phyloP scores from a whole-genome alignment of 192 early-diverging fungal species.

The Chytriomyces sp. region DNA sequence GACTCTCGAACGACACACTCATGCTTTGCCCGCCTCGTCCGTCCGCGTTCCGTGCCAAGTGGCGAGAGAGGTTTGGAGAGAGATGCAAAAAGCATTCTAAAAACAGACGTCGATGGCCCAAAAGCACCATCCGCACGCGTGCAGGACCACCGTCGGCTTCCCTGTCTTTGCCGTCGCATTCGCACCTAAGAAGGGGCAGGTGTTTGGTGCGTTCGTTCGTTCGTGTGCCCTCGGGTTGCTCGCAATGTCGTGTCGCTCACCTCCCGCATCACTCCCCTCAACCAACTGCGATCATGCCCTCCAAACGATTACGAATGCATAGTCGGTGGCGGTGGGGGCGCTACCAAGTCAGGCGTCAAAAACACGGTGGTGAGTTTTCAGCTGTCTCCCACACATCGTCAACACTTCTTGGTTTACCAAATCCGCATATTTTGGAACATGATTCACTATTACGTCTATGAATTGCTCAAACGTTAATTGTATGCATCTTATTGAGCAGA shows the following conservation, averaged over 20 bases:
- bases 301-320: slow-evolving; percentile 40
- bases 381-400: no score
- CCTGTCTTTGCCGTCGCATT: slow-evolving; percentile 50
- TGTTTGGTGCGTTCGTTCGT: slow-evolving; percentile 11
- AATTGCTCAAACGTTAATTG: no score
- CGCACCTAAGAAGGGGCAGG: slow-evolving; percentile 39
- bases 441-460: no score
- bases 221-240: background rate
- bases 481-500: no score
- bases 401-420: no score
- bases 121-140: background rate
- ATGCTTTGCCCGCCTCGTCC: background rate
- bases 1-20: background rate
- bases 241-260: no score
- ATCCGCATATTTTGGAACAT: no score
- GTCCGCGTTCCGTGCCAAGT: no score
- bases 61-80: no score
- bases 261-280: no score
- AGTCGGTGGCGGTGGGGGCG: slow-evolving; percentile 87
- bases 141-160: slow-evolving; percentile 37
- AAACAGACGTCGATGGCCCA: background rate
- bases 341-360: slow-evolving; percentile 76
- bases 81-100: no score
- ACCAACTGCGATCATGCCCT: background rate
- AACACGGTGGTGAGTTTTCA: slow-evolving; percentile 76